phyloP scores from a whole-genome alignment of 1,284 basidiomycete genomes.

The Cryptococcus sp. region DNA sequence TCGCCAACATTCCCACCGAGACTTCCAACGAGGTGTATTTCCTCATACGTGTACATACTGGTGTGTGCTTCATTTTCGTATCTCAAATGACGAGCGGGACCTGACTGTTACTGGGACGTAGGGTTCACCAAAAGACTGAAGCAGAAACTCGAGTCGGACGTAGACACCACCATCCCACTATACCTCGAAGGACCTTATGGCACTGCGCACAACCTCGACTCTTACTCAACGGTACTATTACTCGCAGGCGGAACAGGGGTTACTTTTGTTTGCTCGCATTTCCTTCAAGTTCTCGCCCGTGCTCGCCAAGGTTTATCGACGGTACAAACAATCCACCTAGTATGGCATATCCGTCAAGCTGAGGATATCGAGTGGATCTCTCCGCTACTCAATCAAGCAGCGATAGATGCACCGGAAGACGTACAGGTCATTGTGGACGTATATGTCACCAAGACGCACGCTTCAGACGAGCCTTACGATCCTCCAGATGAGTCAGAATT shows the following conservation, averaged over 20 bases:
- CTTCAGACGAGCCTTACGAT: conserved; percentile 21
- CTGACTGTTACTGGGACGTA: neutral
- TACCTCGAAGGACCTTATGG: conserved; percentile 52
- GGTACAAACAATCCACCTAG: conserved; percentile 34
- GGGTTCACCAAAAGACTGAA: conserved; percentile 38
- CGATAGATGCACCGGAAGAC: conserved; percentile 14
- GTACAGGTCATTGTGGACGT: conserved; percentile 20
- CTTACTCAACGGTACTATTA: conserved; percentile 40
- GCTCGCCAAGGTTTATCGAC: conserved; percentile 20
- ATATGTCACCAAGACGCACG: conserved; percentile 30
- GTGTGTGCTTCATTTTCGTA: conserved; percentile 27
- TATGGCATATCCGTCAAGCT: conserved; percentile 44
- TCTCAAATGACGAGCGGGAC: too few species aligned
- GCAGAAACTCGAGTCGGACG: conserved; percentile 20
- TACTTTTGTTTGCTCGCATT: conserved; percentile 37
- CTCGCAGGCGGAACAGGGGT: conserved; percentile 49
- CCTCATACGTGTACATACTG: conserved; percentile 45
- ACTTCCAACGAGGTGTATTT: conserved; percentile 33
- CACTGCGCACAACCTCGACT: conserved; percentile 22
- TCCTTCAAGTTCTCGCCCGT: conserved; percentile 28
- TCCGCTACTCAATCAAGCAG: conserved; percentile 21
- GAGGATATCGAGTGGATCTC: conserved; percentile 29
- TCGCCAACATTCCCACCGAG: conserved; percentile 39
- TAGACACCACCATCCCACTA: conserved; percentile 23
- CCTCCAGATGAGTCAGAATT: conserved; percentile 5